Base-by-base conservation (phyloP, 2,329 filamentous ascomycete genomes). In the Talaromyces sp. region DNA sequence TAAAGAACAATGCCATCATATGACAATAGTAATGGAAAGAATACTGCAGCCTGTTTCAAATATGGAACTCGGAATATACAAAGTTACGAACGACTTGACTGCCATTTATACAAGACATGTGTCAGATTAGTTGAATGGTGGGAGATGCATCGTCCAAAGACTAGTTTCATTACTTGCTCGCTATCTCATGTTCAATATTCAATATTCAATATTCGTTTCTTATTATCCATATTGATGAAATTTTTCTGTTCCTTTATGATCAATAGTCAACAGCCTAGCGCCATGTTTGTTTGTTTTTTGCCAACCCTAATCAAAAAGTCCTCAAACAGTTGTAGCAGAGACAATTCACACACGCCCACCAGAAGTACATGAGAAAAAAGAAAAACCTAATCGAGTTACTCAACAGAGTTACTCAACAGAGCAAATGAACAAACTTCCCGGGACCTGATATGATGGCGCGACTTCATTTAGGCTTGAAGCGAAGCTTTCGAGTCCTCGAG, bases 371-470 rank as follows among this genome's bases (percentile, higher is more conserved):
- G n/a, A n/a, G n/a, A n/a, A 43, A 26, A 65, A 65, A 62, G 50
- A 58, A 58, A 61, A 63, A n/a, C n/a, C n/a, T n/a, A n/a, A n/a
- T n/a, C n/a, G n/a, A n/a, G n/a, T n/a, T n/a, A n/a, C n/a, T n/a
- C n/a, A n/a, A n/a, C n/a, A n/a, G n/a, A 62, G 62, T 54, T 62
- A 63, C 61, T 56, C 64, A 69, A 65, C 56, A 66, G 49, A 66
- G 61, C 24, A 51, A 3, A 14, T 13, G n/a, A 51, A 26, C 11
- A 51, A 29, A 27, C 14, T 51, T 51, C 4, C 13, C 21, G 26
- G 10, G 6, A n/a, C n/a, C 38, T 19, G 31, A 11, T n/a, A 46
- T 21, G 41, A 11, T 46, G 41, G 32, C 32, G 32, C 32, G 41
- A 46, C 8, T 46, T 7, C 41, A 21, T 46, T 46, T 21, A 14